phyloP scores from a whole-genome alignment of 176 grass and related monocot genomes.

The Phoenix dactylifera region DNA sequence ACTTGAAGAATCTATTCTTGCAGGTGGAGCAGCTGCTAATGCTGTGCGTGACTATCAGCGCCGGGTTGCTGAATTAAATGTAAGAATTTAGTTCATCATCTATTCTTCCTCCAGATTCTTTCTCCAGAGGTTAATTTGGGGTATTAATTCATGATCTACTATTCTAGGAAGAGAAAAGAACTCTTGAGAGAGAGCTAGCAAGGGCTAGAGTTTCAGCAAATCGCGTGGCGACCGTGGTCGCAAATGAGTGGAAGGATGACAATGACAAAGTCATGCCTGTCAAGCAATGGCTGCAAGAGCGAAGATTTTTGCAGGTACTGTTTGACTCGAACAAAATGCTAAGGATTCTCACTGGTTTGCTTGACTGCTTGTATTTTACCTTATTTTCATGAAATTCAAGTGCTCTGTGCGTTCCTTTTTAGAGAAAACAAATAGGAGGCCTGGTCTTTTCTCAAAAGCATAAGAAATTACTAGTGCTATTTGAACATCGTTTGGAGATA shows the following conservation, averaged over 20 bases:
- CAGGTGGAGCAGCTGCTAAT: constrained; percentile 43
- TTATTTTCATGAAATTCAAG: no score
- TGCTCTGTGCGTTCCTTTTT: no score
- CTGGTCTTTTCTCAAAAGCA: no score
- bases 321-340: neutral
- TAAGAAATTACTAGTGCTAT: no score
- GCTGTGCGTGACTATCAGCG: constrained; percentile 47
- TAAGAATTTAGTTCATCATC: constrained; percentile 5
- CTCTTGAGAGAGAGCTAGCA: constrained; percentile 69
- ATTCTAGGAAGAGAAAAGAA: constrained; percentile 82
- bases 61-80: constrained; percentile 50
- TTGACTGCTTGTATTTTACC: no score
- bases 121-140: no score
- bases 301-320: constrained; percentile 61
- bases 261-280: constrained; percentile 58
- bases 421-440: no score
- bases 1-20: constrained; percentile 71
- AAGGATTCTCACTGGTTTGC: no score
- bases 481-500: no score
- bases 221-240: constrained; percentile 47
- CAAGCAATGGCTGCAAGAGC: constrained; percentile 89
- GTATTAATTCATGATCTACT: neutral
- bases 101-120: no score
- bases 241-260: constrained; percentile 81
- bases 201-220: constrained; percentile 70